Percentiles rank a stretch among this genome's conserved stretches.
These are phyloP conservation scores for Naganishia sp. DNA, from an alignment of 1,284 basidiomycete species.

Conservation along the genomic window DNA sequence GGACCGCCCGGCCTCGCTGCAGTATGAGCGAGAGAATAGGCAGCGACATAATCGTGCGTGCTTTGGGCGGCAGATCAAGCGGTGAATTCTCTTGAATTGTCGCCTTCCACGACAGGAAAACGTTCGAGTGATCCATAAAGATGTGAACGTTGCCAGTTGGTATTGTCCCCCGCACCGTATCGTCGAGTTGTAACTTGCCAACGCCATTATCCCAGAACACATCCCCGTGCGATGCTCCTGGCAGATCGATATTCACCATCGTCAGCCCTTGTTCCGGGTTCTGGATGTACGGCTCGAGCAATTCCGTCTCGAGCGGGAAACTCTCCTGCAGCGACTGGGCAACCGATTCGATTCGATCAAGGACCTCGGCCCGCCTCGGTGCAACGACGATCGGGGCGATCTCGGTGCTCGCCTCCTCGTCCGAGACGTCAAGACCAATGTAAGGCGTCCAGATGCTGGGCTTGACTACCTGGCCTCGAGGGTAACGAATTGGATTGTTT, in stretches of 20 bases:
- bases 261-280: constrained; percentile 13
- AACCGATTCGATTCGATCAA: constrained; percentile 19
- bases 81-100: constrained; percentile 20
- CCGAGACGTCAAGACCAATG: neutral
- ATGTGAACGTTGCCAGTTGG: constrained; percentile 66
- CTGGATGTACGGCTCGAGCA: constrained; percentile 20
- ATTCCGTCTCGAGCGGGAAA: constrained; percentile 17
- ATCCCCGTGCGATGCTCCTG: constrained; percentile 29
- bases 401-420: constrained; percentile 1
- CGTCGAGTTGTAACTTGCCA: constrained; percentile 38
- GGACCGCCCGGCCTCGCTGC: constrained; percentile 65
- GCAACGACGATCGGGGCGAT: neutral
- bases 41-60: constrained; percentile 28
- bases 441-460: neutral
- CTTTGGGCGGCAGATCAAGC: constrained; percentile 1
- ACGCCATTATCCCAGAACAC: constrained; percentile 46
- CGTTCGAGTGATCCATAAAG: constrained; percentile 86
- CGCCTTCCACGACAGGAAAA: constrained; percentile 55
- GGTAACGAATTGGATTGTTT: constrained; percentile 30
- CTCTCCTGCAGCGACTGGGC: constrained; percentile 18
- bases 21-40: constrained; percentile 35
- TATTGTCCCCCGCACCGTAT: constrained; percentile 37
- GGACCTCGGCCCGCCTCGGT: constrained; percentile 2
- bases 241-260: neutral
- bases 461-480: constrained; percentile 21